Evolutionary conservation across 2,329 filamentous ascomycete genomes (phyloP), one percentile per base, ranked within the genome.

Genomic region (Hypoxylon sp.): DNA sequence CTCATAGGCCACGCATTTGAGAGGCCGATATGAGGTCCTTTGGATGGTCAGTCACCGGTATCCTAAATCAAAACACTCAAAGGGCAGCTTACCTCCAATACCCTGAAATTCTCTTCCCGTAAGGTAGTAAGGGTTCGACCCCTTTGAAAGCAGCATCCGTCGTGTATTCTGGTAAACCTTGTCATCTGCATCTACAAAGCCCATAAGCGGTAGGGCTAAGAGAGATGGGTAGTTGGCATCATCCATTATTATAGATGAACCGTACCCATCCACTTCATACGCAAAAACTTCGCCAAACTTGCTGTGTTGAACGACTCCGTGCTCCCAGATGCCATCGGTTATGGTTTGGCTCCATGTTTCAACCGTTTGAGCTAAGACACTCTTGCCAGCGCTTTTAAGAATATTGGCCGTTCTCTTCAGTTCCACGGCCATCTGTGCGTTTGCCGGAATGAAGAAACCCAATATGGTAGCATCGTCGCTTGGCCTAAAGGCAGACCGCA

Each of bases 1-100:
- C 90, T 94, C 91, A 99, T 97, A 0, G 94, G 94, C 94, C 94
- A 99, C 5, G 93, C 94, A 61, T 96, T 90, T 63, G 83, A 77
- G n/a, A 96, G 75, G 0, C 94, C 94, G 60, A 97, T 88, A 65
- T 85, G 84, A 5, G 82, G 83, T 3, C 82, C 82, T 78, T 46
- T 1, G 4, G 5, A 6, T 32, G 16, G 19, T 11, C 11, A 12
- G 2, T 11, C 25, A 13, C 71, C 20, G 11, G 12, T 8, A 31
- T 25, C n/a, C n/a, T n/a, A n/a, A 9, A 25, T 25, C 21, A 25
- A 9, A 25, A n/a, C n/a, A n/a, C n/a, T n/a, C n/a, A 12, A 7
- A 13, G 49, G 4, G 54, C n/a, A 15, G 66, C 79, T 67, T 69
- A 85, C 91, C 94, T 63, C 94, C 94, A 62, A 99, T 96, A 5